Percentiles rank a stretch among this genome's conserved stretches.
These are phyloP conservation scores for Akanthomyces lecanii DNA, from an alignment of 2,329 filamentous ascomycete species.

Conservation along the genomic window DNA sequence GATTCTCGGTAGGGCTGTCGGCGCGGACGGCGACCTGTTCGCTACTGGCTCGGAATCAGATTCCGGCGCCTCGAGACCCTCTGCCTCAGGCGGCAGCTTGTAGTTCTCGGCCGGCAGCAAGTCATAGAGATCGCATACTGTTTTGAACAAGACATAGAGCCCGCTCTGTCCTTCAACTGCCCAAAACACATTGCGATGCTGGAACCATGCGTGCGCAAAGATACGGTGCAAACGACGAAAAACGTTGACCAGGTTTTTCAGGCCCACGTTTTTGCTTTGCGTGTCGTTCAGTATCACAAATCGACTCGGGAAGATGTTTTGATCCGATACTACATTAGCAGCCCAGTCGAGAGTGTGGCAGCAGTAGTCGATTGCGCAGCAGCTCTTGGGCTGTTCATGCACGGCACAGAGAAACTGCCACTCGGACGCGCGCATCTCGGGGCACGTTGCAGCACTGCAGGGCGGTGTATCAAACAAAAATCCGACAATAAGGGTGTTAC, in stretches of 20 bases:
- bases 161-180: conserved; percentile 86
- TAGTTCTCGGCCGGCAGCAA: conserved; percentile 92
- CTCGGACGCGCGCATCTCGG: conserved; percentile 97
- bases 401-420: conserved; percentile 99
- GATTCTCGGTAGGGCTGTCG: conserved; percentile 19
- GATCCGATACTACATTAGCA: conserved; percentile 86
- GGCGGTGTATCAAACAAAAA: conserved; percentile 89
- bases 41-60: conserved; percentile 40
- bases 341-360: conserved; percentile 99
- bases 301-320: conserved; percentile 90
- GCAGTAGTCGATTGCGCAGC: conserved; percentile 98
- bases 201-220: conserved; percentile 98
- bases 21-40: conserved; percentile 20
- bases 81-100: conserved; percentile 88
- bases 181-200: conserved; percentile 94
- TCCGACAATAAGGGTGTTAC: conserved; percentile 85
- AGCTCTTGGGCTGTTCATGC: conserved; percentile 92
- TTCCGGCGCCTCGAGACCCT: conserved; percentile 63
- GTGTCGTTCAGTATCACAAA: conserved; percentile 55
- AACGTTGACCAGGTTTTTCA: conserved; percentile 88
- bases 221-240: conserved; percentile 93
- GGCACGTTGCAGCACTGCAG: conserved; percentile 84
- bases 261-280: conserved; percentile 59
- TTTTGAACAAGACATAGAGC: conserved; percentile 94
- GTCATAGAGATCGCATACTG: conserved; percentile 87